Base-by-base conservation (phyloP, 2,329 filamentous ascomycete genomes). In the Talaromyces sp. region DNA sequence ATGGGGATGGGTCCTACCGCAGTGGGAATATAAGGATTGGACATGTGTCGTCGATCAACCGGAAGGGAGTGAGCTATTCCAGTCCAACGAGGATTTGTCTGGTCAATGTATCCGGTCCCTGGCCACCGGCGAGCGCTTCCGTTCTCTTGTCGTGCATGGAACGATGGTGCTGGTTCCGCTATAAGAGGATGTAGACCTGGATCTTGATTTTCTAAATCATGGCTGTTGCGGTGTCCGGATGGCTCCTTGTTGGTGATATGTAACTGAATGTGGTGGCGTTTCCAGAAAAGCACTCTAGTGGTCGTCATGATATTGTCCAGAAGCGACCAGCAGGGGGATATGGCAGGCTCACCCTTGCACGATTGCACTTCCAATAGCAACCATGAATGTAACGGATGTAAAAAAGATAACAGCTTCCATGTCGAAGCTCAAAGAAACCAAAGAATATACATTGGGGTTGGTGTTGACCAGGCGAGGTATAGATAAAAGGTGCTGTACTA, bases 321-420 rank as follows among this genome's bases (percentile, higher is more conserved):
- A 16, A 37, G 14, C 17, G 24, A 41, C 19, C 8, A 46, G 14
- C 9, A 7, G 13, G 30, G 33, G 24, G 33, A 22, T 29, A n/a
- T 30, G 33, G n/a, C n/a, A n/a, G n/a, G 17, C 50, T 45, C 41
- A 63, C 61, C 49, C 52, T 17, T 47, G 49, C 9, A 55, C 43
- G 6, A 51, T 33, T 27, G 47, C 51, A 39, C 17, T 43, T 41
- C 42, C 46, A 13, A 57, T 29, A 22, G 49, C 54, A 35, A 62
- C 32, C 17, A 56, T 5, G 20, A 57, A 61, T 2, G 52, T 62
- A 14, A 57, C 19, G 3, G 54, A 47, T 5, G 50, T 42, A 22
- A 63, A 32, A 24, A 58, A 42, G 9, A 55, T 47, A 30, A 62
- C 30, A 17, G 51, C 58, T 41, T 61, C 45, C 54, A 56, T 45